Base-by-base conservation (phyloP, 345 rosid genomes). In the Rhizophora mangle region DNA sequence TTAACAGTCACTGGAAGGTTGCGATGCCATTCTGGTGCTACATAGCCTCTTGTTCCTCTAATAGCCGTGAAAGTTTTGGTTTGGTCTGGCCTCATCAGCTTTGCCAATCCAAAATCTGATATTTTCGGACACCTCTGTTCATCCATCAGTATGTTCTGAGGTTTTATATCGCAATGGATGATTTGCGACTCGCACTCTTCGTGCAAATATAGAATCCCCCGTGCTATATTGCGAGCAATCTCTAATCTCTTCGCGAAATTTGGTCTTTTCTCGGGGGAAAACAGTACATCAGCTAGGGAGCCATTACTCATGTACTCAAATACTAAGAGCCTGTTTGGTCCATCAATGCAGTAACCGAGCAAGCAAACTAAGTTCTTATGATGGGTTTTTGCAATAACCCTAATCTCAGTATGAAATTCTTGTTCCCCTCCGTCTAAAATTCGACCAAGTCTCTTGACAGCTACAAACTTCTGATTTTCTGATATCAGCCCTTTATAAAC, bases 141-240 rank as follows among this genome's bases (percentile, higher is more conserved):
- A 20, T 79, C 74, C 59, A 78, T 72, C 24, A 76, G 73, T 53
- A 75, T 78, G 64, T 76, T 70, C 21, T 53, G 64, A 15, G 80
- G 80, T 39, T 81, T 78, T 26, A 81, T 72, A 37, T 78, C 78
- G 9, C 79, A 81, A 43, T 72, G 80, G 64, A 78, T 75, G 71
- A 82, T 78, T 37, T 70, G 78, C 0, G 78, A 67, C 54, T 75
- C 58, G 1, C 80, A 75, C 51, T 73, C 80, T 55, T 78, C 80
- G 1, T 75, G 80, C 2, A 68, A 64, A 52, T 67, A 75, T 8
- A 68, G 62, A 32, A 81, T 60, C 0, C 82, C 82, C 19, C 75
- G 69, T 4, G 82, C 84, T 47, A 81, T 59, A 24, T 60, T 64
- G 1, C 82, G 49, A 22, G 77, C 78, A 5, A 75, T 69, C 20